Conservation (phyloP, 495 filamentous ascomycete species). For the Elaphomyces granulatus region DNA sequence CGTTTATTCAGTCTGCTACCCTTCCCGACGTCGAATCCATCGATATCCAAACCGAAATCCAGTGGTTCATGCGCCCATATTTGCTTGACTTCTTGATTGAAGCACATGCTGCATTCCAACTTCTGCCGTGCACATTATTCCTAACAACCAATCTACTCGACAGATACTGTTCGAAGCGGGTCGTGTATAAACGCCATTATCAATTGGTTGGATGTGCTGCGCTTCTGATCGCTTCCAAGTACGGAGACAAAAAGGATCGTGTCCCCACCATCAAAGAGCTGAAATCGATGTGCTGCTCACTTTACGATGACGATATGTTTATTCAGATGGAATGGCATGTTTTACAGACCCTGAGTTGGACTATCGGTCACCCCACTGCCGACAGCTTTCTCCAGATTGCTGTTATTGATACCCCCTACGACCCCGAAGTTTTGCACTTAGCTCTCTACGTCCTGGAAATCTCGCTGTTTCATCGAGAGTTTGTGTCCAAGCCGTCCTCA, state of each 20-base stretch:
- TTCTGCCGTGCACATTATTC: constrained; percentile 89
- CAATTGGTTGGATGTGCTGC: constrained; percentile 94
- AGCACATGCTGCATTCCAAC: constrained; percentile 86
- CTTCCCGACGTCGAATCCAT: constrained; percentile 93
- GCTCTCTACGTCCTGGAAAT: constrained; percentile 88
- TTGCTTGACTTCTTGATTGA: constrained; percentile 97
- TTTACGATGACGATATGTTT: constrained; percentile 99
- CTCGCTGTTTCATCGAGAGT: constrained; percentile 88
- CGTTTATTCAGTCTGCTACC: constrained; percentile 69
- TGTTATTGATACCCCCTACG: constrained; percentile 47
- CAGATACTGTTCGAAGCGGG: constrained; percentile 89
- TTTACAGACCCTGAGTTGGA: constrained; percentile 92
- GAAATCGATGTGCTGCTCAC: constrained; percentile 96
- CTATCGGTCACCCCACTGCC: constrained; percentile 87
- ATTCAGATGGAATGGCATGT: constrained; percentile 99
- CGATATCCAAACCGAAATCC: constrained; percentile 96
- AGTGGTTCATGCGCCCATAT: constrained; percentile 99
- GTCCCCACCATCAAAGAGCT: constrained; percentile 92
- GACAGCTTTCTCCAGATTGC: constrained; percentile 77
- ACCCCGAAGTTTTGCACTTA: constrained; percentile 87
- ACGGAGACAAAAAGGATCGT: constrained; percentile 93
- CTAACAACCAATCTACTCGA: constrained; percentile 94
- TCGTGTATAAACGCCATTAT: constrained; percentile 99
- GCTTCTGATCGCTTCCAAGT: constrained; percentile 94
- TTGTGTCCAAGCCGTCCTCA: constrained; percentile 78